Base-by-base conservation (phyloP, 2,329 filamentous ascomycete genomes). In the Fusarium sp. region DNA sequence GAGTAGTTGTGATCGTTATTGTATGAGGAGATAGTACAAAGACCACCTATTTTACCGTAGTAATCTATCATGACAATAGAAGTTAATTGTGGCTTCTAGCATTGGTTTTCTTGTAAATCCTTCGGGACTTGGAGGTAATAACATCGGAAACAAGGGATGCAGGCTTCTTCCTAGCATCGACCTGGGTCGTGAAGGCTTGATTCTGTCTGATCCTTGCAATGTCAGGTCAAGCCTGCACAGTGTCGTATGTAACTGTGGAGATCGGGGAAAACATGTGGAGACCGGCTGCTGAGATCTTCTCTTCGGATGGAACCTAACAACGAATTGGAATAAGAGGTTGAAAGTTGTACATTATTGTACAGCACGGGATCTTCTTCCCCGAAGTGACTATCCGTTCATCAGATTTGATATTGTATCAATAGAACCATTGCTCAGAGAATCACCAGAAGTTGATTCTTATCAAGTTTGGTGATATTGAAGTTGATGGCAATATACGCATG, bases 131-230 rank as follows among this genome's bases (percentile, higher is more conserved):
- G 49, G 49, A 52, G 18, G 22, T 38, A 38, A 53, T 49, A n/a
- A 51, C 52, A 54, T 63, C 66, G 70, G 73, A 63, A 74, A 74
- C 63, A 75, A 68, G 63, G 53, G 62, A 66, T 53, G 62, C 53
- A 66, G 57, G 71, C 65, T 74, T 75, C 66, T 67, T 68, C 68
- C 72, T 68, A 72, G 68, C 66, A 75, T 66, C 56, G 44, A 56
- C 49, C 38, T 73, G 68, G 64, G 68, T 72, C 69, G 58, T 71
- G 68, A 62, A 71, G 55, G 70, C 46, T 62, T 57, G 71, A 63
- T 43, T 65, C 44, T 40, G 42, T 30, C 56, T 50, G 50, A 59
- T 65, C 63, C 63, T 60, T 66, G 61, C 25, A 29, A 66, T 63
- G 64, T 49, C 58, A 65, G 27, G 66, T 51, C 45, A 44, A 68